Conservation (phyloP, 1,284 basidiomycete species). For the Afroboletus lepidellus region DNA sequence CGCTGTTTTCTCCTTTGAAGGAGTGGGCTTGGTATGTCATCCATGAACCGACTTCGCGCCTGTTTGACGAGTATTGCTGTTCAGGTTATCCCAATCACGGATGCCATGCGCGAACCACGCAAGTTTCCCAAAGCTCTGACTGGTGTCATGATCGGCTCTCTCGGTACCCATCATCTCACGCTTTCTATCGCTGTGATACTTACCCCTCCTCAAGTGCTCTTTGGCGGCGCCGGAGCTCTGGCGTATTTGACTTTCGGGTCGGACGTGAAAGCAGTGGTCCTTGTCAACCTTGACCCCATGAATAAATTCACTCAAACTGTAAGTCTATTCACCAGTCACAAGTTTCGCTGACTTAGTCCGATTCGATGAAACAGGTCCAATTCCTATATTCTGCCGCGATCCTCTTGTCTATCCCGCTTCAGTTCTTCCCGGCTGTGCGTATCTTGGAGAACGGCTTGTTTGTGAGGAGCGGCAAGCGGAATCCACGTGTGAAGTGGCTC, state of each 20-base stretch:
- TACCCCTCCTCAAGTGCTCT: conserved; percentile 56
- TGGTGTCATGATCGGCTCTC: conserved; percentile 86
- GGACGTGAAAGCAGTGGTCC: conserved; percentile 89
- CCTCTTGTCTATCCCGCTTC: conserved; percentile 89
- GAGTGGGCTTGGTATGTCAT: conserved; percentile 80
- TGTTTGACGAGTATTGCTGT: conserved; percentile 8
- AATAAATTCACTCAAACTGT: conserved; percentile 90
- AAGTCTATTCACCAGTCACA: conserved; percentile 23
- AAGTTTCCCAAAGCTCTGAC: conserved; percentile 90
- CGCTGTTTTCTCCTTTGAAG: conserved; percentile 98
- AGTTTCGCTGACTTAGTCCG: conserved; percentile 1
- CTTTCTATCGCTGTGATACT: conserved; percentile 4
- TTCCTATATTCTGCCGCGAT: conserved; percentile 93
- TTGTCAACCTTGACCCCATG: conserved; percentile 88
- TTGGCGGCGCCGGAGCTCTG: conserved; percentile 87
- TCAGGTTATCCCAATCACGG: conserved; percentile 91
- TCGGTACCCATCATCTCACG: conserved; percentile 43
- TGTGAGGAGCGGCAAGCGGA: conserved; percentile 79
- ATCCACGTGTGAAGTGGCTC: conserved; percentile 76
- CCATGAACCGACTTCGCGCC: not conserved
- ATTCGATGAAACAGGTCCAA: conserved; percentile 51
- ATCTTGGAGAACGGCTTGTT: conserved; percentile 99
- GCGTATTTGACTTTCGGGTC: conserved; percentile 90
- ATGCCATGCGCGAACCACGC: conserved; percentile 92
- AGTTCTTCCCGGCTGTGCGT: conserved; percentile 95